phyloP scores from a whole-genome alignment of 805 yeast species.

The Lipomyces starkeyi region DNA sequence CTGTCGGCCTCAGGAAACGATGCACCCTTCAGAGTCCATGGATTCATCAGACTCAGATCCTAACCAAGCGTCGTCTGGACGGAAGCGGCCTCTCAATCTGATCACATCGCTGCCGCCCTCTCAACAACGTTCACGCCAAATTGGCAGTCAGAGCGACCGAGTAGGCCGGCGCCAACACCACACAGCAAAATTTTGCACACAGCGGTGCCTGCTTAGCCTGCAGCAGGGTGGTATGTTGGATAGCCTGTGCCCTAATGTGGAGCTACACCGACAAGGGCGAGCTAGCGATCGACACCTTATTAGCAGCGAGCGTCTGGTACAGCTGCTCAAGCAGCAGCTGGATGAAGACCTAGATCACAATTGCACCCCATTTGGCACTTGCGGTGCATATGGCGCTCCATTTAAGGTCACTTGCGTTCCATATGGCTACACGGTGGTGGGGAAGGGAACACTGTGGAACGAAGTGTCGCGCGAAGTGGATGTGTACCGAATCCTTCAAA shows the following conservation, averaged over 20 bases:
- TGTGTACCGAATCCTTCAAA: background rate
- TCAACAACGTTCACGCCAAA: background rate
- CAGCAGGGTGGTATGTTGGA: background rate
- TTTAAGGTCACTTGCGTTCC: constrained; percentile 6
- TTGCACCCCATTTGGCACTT: background rate
- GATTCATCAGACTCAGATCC: background rate
- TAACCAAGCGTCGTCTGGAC: background rate
- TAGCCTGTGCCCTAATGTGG: constrained; percentile 3
- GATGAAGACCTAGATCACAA: background rate
- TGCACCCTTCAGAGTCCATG: background rate
- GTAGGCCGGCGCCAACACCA: background rate
- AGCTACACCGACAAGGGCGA: constrained; percentile 4
- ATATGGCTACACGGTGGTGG: constrained; percentile 10
- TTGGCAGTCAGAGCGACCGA: constrained; percentile 2
- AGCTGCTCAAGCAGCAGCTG: constrained; percentile 4
- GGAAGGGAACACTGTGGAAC: constrained; percentile 6
- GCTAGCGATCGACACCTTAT: background rate
- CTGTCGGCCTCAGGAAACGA: background rate
- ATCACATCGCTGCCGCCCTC: background rate
- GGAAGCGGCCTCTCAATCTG: background rate
- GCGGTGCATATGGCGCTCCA: background rate
- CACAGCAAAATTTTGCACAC: constrained; percentile 9
- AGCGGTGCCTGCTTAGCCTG: constrained; percentile 7
- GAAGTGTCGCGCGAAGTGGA: constrained; percentile 4
- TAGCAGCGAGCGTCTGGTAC: background rate